Evolutionary conservation across 306 rosid genomes (phyloP).

Genomic region (Cucurbita pepo): DNA sequence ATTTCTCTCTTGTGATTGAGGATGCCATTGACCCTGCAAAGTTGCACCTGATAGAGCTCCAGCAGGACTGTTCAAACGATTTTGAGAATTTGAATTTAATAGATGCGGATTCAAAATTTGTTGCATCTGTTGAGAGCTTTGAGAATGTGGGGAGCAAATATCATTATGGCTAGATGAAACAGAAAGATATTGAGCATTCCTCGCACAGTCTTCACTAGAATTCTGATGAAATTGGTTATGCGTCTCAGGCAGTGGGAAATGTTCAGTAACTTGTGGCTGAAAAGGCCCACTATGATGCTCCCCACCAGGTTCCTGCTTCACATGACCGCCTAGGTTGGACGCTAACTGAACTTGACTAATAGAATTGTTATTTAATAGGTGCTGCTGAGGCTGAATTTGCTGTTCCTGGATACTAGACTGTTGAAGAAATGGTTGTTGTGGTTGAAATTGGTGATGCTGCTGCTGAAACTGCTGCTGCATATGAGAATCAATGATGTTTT

Average conservation of each 20-base stretch:
- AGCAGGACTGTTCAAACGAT: slow-evolving; percentile 48
- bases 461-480: slow-evolving; percentile 49
- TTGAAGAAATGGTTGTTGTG: slow-evolving; percentile 41
- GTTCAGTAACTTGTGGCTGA: slow-evolving; percentile 42
- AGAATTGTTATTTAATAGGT: slow-evolving; percentile 33
- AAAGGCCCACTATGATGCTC: slow-evolving; percentile 49
- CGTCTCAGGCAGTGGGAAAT: slow-evolving; percentile 50
- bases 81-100: slow-evolving; percentile 44
- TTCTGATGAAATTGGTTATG: slow-evolving; percentile 65
- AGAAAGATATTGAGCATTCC: slow-evolving; percentile 41
- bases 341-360: slow-evolving; percentile 50
- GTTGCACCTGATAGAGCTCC: slow-evolving; percentile 49
- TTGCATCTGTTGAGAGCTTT: slow-evolving; percentile 46
- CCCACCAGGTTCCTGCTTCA: slow-evolving; percentile 51
- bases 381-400: slow-evolving; percentile 54
- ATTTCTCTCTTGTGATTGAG: slow-evolving; percentile 24
- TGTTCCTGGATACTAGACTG: slow-evolving; percentile 44
- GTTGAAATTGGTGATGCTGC: slow-evolving; percentile 61
- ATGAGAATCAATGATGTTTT: slow-evolving; percentile 42
- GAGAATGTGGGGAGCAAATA: slow-evolving; percentile 38
- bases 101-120: slow-evolving; percentile 39
- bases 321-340: slow-evolving; percentile 39
- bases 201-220: slow-evolving; percentile 37
- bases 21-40: slow-evolving; percentile 34
- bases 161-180: slow-evolving; percentile 42